These are phyloP conservation scores for Aspergillus sparsus DNA, from an alignment of 495 filamentous ascomycete genomes.

Conservation along the genomic window DNA sequence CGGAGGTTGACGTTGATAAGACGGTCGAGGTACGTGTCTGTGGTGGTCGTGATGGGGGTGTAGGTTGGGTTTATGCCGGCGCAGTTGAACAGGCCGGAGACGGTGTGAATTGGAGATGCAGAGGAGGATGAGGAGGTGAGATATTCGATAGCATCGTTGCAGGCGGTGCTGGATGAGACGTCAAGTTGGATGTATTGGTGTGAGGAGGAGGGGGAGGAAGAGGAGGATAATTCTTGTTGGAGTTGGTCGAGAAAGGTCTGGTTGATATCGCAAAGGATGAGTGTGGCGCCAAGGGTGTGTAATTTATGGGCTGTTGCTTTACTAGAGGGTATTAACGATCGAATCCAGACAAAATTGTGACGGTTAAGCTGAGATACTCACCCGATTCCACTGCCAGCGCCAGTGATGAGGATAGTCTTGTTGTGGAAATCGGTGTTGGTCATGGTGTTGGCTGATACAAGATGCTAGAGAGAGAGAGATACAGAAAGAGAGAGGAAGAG, in stretches of 20 bases:
- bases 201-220: background rate
- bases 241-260: conserved; percentile 26
- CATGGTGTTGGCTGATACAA: too few species aligned
- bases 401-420: conserved; percentile 46
- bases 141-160: background rate
- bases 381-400: conserved; percentile 55
- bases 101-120: conserved; percentile 27
- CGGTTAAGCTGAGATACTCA: conserved; percentile 16
- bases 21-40: conserved; percentile 19
- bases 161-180: conserved; percentile 27
- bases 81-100: conserved; percentile 54
- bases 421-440: background rate
- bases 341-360: background rate
- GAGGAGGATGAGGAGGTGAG: conserved; percentile 25
- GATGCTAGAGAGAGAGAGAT: too few species aligned
- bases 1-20: conserved; percentile 22
- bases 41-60: conserved; percentile 37
- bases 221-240: conserved; percentile 13
- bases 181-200: conserved; percentile 39
- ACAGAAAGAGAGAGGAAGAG: too few species aligned
- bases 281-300: conserved; percentile 39
- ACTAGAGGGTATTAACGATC: conserved; percentile 1
- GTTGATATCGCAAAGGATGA: conserved; percentile 51
- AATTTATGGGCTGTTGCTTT: conserved; percentile 48
- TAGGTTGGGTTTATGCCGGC: conserved; percentile 54